Percentiles rank a stretch among this genome's conserved stretches.
phyloP scores from a whole-genome alignment of 2,329 filamentous ascomycete species.

The Annulohypoxylon truncatum region DNA sequence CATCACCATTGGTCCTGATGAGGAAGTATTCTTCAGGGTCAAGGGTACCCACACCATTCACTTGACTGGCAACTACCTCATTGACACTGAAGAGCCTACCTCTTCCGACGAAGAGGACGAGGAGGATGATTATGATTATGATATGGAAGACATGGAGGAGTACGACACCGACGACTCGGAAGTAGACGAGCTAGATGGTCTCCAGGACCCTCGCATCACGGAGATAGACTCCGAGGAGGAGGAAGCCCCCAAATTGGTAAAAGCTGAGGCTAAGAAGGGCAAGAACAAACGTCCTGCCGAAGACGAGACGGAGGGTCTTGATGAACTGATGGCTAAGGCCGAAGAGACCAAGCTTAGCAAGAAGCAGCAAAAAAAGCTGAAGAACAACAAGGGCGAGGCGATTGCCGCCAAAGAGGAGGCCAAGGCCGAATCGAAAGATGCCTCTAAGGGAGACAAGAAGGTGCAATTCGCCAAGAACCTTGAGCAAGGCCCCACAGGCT shows the following conservation, averaged over 20 bases:
- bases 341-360: constrained; percentile 85
- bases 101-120: constrained; percentile 72
- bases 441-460: constrained; percentile 82
- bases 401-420: constrained; percentile 68
- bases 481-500: constrained; percentile 91
- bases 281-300: constrained; percentile 96
- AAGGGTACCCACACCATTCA: constrained; percentile 89
- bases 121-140: constrained; percentile 75
- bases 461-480: constrained; percentile 99
- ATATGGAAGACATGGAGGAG: constrained; percentile 76
- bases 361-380: constrained; percentile 97
- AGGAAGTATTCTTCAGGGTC: constrained; percentile 92
- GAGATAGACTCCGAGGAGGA: constrained; percentile 86
- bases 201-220: constrained; percentile 83
- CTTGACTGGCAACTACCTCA: constrained; percentile 96
- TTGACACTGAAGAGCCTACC: constrained; percentile 73
- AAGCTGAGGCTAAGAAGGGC: constrained; percentile 69
- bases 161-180: constrained; percentile 76
- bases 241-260: constrained; percentile 72
- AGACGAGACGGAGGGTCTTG: constrained; percentile 75
- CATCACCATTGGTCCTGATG: constrained; percentile 88
- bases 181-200: constrained; percentile 80
- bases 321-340: constrained; percentile 85
- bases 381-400: constrained; percentile 97
- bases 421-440: constrained; percentile 66